Percentiles rank a stretch among this genome's conserved stretches.
Evolutionary conservation across 108 stramenopile genomes (phyloP).

Genomic region (Phaeodactylum tricornutum): DNA sequence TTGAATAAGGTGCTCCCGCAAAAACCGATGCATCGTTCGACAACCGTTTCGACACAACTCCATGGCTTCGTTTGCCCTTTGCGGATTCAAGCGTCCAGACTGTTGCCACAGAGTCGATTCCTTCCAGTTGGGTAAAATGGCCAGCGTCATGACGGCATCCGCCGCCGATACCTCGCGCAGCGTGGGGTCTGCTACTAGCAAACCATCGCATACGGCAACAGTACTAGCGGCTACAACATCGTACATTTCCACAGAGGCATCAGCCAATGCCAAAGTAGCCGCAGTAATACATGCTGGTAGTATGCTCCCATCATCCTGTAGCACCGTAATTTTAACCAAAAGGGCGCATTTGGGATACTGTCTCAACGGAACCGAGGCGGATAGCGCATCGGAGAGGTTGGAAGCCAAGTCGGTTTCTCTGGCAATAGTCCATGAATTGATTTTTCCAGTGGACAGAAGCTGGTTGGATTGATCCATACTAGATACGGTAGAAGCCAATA

Average conservation of each 20-base stretch:
- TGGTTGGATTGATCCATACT: conserved; percentile 19
- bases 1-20: conserved; percentile 49
- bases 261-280: conserved; percentile 57
- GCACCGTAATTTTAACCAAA: conserved; percentile 45
- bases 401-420: conserved; percentile 46
- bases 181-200: conserved; percentile 74
- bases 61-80: conserved; percentile 40
- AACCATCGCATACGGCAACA: too few relatives aligned
- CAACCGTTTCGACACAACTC: conserved; percentile 73
- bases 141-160: conserved; percentile 36
- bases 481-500: conserved; percentile 16
- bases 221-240: conserved; percentile 58
- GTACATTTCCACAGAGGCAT: conserved; percentile 51
- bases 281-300: conserved; percentile 56
- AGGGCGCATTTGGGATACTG: conserved; percentile 44
- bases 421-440: conserved; percentile 14
- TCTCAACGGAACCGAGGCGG: conserved; percentile 31
- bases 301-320: conserved; percentile 75
- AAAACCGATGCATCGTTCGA: conserved; percentile 60
- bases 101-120: conserved; percentile 78
- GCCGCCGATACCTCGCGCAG: conserved; percentile 39
- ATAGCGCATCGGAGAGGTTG: conserved; percentile 38
- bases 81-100: conserved; percentile 38
- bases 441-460: conserved; percentile 20
- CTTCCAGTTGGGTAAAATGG: conserved; percentile 69